These are phyloP conservation scores for Diaporthe vexans DNA, from an alignment of 2,329 filamentous ascomycete genomes.

Conservation along the genomic window DNA sequence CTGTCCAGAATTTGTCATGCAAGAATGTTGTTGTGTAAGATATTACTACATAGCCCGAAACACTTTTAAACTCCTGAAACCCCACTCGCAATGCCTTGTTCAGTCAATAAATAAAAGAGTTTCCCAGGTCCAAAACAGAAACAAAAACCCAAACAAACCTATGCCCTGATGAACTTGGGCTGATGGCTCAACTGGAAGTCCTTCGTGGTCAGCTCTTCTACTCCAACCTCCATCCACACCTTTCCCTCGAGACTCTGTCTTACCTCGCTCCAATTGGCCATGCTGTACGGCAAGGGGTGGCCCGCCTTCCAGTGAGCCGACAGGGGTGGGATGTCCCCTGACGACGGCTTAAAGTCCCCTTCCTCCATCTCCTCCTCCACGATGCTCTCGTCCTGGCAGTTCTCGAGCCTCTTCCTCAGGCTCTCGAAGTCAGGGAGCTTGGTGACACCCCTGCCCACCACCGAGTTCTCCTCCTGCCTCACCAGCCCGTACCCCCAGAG, in stretches of 20 bases:
- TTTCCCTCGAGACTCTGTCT: constrained; percentile 35
- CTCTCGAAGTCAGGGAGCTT: constrained; percentile 37
- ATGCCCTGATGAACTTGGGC: constrained; percentile 30
- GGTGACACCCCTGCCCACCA: constrained; percentile 30
- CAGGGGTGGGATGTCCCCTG: constrained; percentile 32
- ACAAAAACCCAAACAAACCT: background rate
- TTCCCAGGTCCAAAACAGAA: background rate
- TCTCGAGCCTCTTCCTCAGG: constrained; percentile 34
- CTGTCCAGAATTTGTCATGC: background rate
- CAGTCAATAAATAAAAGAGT: background rate
- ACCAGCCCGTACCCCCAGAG: constrained; percentile 59
- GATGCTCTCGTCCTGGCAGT: background rate
- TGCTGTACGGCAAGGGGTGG: constrained; percentile 39
- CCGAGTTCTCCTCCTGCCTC: constrained; percentile 9
- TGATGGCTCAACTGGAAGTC: constrained; percentile 19
- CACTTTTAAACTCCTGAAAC: constrained; percentile 1
- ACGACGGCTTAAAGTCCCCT: background rate
- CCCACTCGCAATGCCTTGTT: background rate
- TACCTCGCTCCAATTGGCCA: constrained; percentile 36
- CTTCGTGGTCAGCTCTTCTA: constrained; percentile 27
- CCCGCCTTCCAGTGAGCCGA: constrained; percentile 39
- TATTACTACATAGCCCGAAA: constrained; percentile 3
- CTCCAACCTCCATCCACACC: constrained; percentile 36
- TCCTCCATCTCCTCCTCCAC: background rate
- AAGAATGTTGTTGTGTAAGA: constrained; percentile 10